phyloP scores from a whole-genome alignment of 2,329 filamentous ascomycete species.

The Phaeosphaeriaceae sp. region DNA sequence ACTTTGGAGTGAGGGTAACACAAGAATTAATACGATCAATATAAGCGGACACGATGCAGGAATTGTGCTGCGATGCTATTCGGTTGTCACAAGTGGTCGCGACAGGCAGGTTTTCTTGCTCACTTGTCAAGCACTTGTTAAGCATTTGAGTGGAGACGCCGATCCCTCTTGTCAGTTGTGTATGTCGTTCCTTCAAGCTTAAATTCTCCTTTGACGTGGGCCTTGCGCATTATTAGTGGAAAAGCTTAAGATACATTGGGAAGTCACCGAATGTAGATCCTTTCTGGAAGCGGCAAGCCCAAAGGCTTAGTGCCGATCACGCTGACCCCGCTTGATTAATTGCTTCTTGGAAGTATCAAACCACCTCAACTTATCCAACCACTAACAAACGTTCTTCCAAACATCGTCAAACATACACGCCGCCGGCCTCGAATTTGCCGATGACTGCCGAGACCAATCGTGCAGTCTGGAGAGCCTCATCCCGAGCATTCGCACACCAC shows the following conservation, averaged over 20 bases:
- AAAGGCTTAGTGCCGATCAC: constrained; percentile 10
- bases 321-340: constrained; percentile 16
- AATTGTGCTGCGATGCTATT: neutral
- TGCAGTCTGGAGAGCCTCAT: constrained; percentile 4
- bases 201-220: constrained; percentile 18
- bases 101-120: neutral
- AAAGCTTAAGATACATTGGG: constrained; percentile 18
- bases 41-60: neutral
- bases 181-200: constrained; percentile 18
- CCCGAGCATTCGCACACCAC: neutral
- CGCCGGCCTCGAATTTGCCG: neutral
- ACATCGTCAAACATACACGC: neutral
- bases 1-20: constrained; percentile 3
- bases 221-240: constrained; percentile 13
- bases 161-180: neutral
- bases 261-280: constrained; percentile 7
- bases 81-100: neutral
- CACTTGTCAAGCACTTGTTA: neutral
- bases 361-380: constrained; percentile 16
- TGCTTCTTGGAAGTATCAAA: constrained; percentile 21
- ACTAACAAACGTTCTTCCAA: constrained; percentile 11
- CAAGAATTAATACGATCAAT: constrained; percentile 3
- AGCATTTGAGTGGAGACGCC: neutral
- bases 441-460: constrained; percentile 3
- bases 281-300: constrained; percentile 6